These are phyloP conservation scores for Erigeron philadelphicus DNA, from an alignment of 140 eudicot genomes.

Conservation along the genomic window DNA sequence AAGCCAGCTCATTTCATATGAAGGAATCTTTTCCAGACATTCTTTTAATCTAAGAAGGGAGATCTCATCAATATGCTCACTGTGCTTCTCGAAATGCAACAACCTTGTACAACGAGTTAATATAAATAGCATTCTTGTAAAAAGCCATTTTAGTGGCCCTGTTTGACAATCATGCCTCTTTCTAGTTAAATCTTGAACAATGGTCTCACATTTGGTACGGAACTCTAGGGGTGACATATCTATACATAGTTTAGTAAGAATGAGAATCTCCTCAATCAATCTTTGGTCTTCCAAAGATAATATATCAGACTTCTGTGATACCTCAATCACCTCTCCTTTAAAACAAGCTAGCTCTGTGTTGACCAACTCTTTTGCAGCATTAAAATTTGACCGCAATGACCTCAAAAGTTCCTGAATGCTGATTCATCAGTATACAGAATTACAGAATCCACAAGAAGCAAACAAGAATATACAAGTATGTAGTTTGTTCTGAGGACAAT, in stretches of 20 bases:
- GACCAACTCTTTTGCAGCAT: constrained; percentile 72
- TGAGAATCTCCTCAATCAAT: constrained; percentile 49
- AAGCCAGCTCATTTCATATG: constrained; percentile 61
- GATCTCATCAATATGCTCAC: constrained; percentile 55
- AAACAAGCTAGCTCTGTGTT: constrained; percentile 65
- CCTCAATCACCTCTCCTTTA: constrained; percentile 47
- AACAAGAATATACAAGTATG: constrained; percentile 1
- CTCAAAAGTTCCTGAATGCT: constrained; percentile 63
- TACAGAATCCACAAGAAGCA: constrained; percentile 15
- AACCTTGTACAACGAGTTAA: constrained; percentile 84
- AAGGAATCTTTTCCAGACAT: constrained; percentile 72
- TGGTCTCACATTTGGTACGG: constrained; percentile 62
- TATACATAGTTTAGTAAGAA: constrained; percentile 53
- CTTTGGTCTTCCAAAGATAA: constrained; percentile 43
- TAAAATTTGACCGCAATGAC: constrained; percentile 61
- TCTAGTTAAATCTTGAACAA: constrained; percentile 66
- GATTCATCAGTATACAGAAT: constrained; percentile 19
- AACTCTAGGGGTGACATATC: constrained; percentile 57
- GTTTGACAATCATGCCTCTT: constrained; percentile 61
- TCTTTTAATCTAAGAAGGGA: constrained; percentile 56
- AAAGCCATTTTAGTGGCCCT: constrained; percentile 59
- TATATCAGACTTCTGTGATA: constrained; percentile 45
- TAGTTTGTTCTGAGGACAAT: no score
- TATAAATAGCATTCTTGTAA: constrained; percentile 74
- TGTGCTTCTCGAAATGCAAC: constrained; percentile 72